Percentiles rank a stretch among this genome's conserved stretches.
Conservation (phyloP, 1,139 yeast species). For the Candida albicans region DNA sequence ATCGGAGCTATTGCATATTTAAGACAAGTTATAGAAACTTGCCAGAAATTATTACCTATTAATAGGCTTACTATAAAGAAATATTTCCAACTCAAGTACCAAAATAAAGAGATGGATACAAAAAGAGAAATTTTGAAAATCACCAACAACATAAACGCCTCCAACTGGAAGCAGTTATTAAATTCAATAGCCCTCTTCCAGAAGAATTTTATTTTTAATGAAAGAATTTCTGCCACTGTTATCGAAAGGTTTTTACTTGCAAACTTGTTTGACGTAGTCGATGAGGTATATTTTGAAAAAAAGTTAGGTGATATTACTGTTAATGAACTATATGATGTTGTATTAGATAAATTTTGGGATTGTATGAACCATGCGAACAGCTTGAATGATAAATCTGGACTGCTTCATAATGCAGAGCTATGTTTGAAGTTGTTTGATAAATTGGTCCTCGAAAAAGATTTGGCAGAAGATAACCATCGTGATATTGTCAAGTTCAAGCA, state of each 20-base stretch:
- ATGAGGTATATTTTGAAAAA: constrained; percentile 18
- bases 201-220: constrained; percentile 20
- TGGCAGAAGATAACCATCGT: constrained; percentile 15
- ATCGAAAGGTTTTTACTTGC: constrained; percentile 40
- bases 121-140: constrained; percentile 30
- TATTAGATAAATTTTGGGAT: constrained; percentile 51
- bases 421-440: constrained; percentile 39
- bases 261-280: constrained; percentile 35
- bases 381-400: constrained; percentile 50
- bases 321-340: constrained; percentile 20
- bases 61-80: constrained; percentile 41
- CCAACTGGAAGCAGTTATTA: constrained; percentile 32
- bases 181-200: constrained; percentile 26
- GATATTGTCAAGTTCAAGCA: constrained; percentile 28
- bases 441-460: constrained; percentile 13
- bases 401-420: constrained; percentile 39
- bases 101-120: constrained; percentile 19
- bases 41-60: constrained; percentile 42
- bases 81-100: constrained; percentile 32
- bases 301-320: constrained; percentile 18
- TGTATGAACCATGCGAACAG: constrained; percentile 50
- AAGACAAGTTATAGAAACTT: constrained; percentile 32
- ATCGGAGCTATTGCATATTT: constrained; percentile 26
- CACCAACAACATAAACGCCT: constrained; percentile 30
- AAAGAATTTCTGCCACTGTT: constrained; percentile 31